Conservation (phyloP, 129 eudicot genomes). For the Chrysanthemum lavandulifolium region DNA sequence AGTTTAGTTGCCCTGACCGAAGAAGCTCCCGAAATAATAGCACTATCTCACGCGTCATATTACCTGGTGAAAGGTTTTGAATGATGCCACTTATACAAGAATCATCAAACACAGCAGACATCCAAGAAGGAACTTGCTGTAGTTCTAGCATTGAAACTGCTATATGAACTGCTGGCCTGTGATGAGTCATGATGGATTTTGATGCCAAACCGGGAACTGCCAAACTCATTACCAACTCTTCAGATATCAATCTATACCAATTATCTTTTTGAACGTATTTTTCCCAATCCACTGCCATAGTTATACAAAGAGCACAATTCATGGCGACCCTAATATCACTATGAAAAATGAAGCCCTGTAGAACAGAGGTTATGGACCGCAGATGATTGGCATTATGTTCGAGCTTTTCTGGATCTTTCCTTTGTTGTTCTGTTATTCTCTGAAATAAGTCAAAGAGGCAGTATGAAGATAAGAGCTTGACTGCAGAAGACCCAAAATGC, state of each 20-base stretch:
- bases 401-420: constrained; percentile 30
- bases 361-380: constrained; percentile 48
- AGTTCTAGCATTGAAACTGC: constrained; percentile 59
- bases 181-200: constrained; percentile 49
- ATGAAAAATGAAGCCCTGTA: constrained; percentile 62
- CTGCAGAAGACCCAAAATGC: constrained; percentile 73
- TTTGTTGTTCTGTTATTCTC: constrained; percentile 45
- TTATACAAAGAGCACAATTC: constrained; percentile 67
- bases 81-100: constrained; percentile 61
- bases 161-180: constrained; percentile 66
- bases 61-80: constrained; percentile 54
- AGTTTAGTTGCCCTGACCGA: constrained; percentile 50
- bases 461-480: constrained; percentile 72
- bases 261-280: constrained; percentile 38
- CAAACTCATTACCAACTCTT: constrained; percentile 75
- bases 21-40: constrained; percentile 60
- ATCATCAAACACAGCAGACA: constrained; percentile 64
- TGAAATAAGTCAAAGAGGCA: constrained; percentile 61
- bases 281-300: constrained; percentile 61
- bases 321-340: constrained; percentile 52
- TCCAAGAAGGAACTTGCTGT: constrained; percentile 56
- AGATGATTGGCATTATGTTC: constrained; percentile 41
- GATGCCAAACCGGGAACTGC: constrained; percentile 63
- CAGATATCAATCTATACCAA: constrained; percentile 76
- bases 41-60: constrained; percentile 62